Evolutionary conservation across 768 basidiomycete species (phyloP).

Genomic region (Gyrodon lividus): DNA sequence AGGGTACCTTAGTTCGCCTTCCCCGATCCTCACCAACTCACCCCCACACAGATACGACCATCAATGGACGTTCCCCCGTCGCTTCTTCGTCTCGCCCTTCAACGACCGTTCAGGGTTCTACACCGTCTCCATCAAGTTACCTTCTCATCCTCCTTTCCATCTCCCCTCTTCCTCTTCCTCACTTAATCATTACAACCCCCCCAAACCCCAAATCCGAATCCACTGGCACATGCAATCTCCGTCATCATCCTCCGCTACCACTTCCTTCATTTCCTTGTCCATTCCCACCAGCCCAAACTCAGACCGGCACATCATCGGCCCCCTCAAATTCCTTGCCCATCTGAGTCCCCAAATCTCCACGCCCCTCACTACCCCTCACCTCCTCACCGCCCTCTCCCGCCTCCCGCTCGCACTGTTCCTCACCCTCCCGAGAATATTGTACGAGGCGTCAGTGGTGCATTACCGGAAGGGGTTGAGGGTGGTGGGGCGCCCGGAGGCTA

Average conservation of each 20-base stretch:
- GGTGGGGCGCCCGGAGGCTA: constrained; percentile 58
- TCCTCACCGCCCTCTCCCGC: constrained; percentile 39
- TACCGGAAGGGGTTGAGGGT: constrained; percentile 57
- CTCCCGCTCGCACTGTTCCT: constrained; percentile 55
- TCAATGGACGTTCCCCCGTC: constrained; percentile 64
- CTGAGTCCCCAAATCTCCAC: constrained; percentile 28
- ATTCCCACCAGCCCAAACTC: background rate
- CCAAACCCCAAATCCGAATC: constrained; percentile 42
- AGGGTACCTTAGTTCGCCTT: constrained; percentile 29
- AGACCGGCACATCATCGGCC: constrained; percentile 1
- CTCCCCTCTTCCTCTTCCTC: background rate
- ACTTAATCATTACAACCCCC: background rate
- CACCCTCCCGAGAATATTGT: constrained; percentile 59
- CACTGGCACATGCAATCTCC: constrained; percentile 32
- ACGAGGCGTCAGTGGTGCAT: constrained; percentile 59
- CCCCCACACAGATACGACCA: constrained; percentile 45
- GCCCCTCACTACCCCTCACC: constrained; percentile 38
- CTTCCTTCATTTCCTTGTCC: background rate
- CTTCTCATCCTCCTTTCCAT: constrained; percentile 33
- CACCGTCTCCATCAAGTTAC: constrained; percentile 51
- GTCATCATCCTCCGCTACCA: constrained; percentile 39
- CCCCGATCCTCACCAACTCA: background rate
- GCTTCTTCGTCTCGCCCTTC: constrained; percentile 78
- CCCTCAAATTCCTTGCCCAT: constrained; percentile 39
- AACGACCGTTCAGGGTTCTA: constrained; percentile 71